Evolutionary conservation across 192 early-diverging fungal genomes (phyloP).

Genomic region (Radiomyces spectabilis): DNA sequence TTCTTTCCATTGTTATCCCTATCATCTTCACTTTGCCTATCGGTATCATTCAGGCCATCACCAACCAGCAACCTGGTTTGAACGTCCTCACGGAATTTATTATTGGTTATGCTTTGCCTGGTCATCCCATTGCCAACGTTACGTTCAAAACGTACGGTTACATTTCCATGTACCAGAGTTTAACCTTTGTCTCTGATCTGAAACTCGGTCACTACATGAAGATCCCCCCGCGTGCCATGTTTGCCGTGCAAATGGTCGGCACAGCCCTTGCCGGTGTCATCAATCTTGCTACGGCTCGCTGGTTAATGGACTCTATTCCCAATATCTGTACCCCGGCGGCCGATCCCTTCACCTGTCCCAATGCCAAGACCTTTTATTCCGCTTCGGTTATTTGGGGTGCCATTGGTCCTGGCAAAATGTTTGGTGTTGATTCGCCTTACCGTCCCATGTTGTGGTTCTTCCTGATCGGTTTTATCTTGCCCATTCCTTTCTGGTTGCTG

Average conservation of each 20-base stretch:
- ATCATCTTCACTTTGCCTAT: slow-evolving; percentile 69
- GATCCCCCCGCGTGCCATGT: slow-evolving; percentile 60
- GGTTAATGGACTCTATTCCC: slow-evolving; percentile 34
- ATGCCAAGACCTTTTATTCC: slow-evolving; percentile 51
- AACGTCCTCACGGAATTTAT: slow-evolving; percentile 86
- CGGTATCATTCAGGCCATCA: slow-evolving; percentile 73
- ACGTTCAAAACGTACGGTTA: slow-evolving; percentile 84
- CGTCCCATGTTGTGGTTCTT: slow-evolving; percentile 33
- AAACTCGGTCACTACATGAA: slow-evolving; percentile 79
- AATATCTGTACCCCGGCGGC: slow-evolving; percentile 32
- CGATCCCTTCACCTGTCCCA: slow-evolving; percentile 40
- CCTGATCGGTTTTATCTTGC: slow-evolving; percentile 45
- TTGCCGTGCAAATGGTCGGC: slow-evolving; percentile 48
- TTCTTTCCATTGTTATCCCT: slow-evolving; percentile 51
- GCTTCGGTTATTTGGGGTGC: slow-evolving; percentile 73
- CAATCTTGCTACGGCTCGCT: slow-evolving; percentile 38
- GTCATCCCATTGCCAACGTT: slow-evolving; percentile 75
- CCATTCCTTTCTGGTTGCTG: slow-evolving; percentile 48
- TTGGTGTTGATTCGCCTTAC: slow-evolving; percentile 37
- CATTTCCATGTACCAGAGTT: slow-evolving; percentile 72
- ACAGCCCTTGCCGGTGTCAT: slow-evolving; percentile 52
- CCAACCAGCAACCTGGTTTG: slow-evolving; percentile 67
- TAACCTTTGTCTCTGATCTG: slow-evolving; percentile 64
- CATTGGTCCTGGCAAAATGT: slow-evolving; percentile 62
- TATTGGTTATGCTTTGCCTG: slow-evolving; percentile 73